Evolutionary conservation across 768 basidiomycete genomes (phyloP).

Genomic region (Cystobasidium ongulense): DNA sequence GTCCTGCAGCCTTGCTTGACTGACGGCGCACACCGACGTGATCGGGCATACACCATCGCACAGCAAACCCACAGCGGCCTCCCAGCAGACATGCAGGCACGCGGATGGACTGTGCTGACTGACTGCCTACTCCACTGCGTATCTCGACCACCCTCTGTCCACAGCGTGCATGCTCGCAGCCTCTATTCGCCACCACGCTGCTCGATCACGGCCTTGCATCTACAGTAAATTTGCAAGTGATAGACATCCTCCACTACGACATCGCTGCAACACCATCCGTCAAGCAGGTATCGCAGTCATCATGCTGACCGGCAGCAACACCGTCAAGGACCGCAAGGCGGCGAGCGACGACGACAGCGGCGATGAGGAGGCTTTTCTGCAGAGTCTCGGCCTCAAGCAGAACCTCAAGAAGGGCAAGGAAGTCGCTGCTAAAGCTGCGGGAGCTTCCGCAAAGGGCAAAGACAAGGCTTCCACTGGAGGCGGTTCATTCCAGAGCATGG

Average conservation of each 20-base stretch:
- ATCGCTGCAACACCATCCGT: too few relatives aligned
- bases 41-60: too few relatives aligned
- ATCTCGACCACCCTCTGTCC: too few relatives aligned
- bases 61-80: too few relatives aligned
- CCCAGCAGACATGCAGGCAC: too few relatives aligned
- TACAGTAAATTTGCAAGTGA: not conserved
- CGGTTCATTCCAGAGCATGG: conserved; percentile 94
- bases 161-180: not conserved
- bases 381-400: conserved; percentile 48
- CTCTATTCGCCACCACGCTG: not conserved
- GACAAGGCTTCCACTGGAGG: conserved; percentile 66
- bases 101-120: too few relatives aligned
- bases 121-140: too few relatives aligned
- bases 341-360: not conserved
- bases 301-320: not conserved
- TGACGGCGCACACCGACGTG: not conserved
- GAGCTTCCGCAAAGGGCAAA: conserved; percentile 52
- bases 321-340: not conserved
- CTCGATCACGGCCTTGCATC: not conserved
- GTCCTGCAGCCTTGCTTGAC: not conserved
- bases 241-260: too few relatives aligned
- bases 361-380: conserved; percentile 18
- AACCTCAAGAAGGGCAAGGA: conserved; percentile 68
- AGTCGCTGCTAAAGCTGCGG: conserved; percentile 55
- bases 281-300: too few relatives aligned